Base-by-base conservation (phyloP, 345 rosid species). In the Sapria himalayana region DNA sequence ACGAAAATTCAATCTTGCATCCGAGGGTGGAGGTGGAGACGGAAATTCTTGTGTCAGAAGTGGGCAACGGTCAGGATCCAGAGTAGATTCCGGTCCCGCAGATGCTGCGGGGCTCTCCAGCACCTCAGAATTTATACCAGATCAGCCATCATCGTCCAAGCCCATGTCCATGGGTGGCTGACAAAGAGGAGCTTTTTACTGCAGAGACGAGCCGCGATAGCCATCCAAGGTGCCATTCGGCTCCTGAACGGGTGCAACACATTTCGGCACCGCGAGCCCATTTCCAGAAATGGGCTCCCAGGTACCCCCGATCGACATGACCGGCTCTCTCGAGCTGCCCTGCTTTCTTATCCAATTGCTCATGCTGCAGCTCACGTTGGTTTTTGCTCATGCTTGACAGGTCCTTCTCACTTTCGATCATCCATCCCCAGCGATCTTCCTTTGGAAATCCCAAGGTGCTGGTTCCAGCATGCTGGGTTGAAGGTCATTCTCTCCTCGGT, bases 161-260 rank as follows among this genome's bases (percentile, higher is more conserved):
- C 78, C 65, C 54, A 51, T 44, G 56, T 56, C 32, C 92, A 81
- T 46, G 52, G 81, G 46, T 69, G 84, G 84, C 38, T 78, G 56
- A 63, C 25, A 37, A 75, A 81, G 48, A 78, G 54, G 57, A 56
- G 53, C 13, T 62, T 60, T 51, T 37, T 64, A 24, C 29, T 64
- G 25, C 62, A 37, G 45, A 63, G 47, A 57, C 61, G 61, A 50
- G 75, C 89, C 46, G 67, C 29, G 0, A 51, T 59, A 33, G 57
- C 56, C 43, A 72, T 86, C 38, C 97, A 86, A 51, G 70, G 65
- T 47, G 59, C 59, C 45, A 38, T 73, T 34, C 58, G 78, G 14
- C 33, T 63, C 48, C 49, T 46, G 35, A 63, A 47, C 25, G 60
- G 63, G 56, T 29, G 36, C 53, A 71, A 33, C 39, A 39, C 44